A percentile compares a stretch with the other conserved stretches of the same genome.
These are phyloP conservation scores for Bassia scoparia DNA, from an alignment of 148 eudicot species.

Conservation along the genomic window DNA sequence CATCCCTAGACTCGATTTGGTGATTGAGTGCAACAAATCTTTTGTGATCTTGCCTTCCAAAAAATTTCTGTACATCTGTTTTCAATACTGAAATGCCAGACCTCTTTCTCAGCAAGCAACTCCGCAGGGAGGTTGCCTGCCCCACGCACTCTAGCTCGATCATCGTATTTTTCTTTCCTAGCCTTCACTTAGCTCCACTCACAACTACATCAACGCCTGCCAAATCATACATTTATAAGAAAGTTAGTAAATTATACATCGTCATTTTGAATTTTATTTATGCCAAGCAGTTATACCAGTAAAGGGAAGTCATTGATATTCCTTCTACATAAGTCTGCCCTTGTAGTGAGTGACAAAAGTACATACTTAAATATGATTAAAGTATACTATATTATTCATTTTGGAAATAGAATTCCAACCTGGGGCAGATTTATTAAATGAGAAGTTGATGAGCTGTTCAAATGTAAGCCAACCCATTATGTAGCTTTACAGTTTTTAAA, in stretches of 20 bases:
- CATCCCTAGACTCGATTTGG: conserved; percentile 93
- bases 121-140: conserved; percentile 82
- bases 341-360: too few species aligned
- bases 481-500: too few species aligned
- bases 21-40: conserved; percentile 60
- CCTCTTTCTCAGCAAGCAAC: conserved; percentile 89
- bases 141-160: conserved; percentile 86
- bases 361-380: too few species aligned
- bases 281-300: not conserved
- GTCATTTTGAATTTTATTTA: not conserved
- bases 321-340: too few species aligned
- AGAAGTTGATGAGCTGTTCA: too few species aligned
- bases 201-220: conserved; percentile 82
- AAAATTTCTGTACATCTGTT: conserved; percentile 64
- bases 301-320: too few species aligned
- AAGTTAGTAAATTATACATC: conserved; percentile 6
- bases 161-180: conserved; percentile 70
- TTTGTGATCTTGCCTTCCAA: conserved; percentile 64
- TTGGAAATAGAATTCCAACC: too few species aligned
- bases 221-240: conserved; percentile 14
- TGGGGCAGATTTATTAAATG: too few species aligned
- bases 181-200: conserved; percentile 91
- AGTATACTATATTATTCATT: too few species aligned
- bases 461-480: too few species aligned
- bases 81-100: conserved; percentile 80